Evolutionary conservation across 1,284 basidiomycete species (phyloP).

Genomic region (Apiotrichum porosum): DNA sequence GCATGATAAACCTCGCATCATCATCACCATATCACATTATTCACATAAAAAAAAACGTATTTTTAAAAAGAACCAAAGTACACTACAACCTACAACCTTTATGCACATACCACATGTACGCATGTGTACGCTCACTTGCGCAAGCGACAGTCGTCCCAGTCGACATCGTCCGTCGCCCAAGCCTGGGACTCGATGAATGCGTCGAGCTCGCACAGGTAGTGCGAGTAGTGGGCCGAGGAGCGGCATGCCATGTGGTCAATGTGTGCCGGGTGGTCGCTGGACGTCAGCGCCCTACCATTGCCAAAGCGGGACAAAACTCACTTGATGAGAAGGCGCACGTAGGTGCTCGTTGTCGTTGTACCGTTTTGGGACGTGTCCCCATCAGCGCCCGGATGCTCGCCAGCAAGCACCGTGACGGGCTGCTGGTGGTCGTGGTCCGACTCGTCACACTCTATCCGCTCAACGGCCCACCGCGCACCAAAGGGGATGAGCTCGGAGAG

Average conservation of each 20-base stretch:
- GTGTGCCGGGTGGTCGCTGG: constrained; percentile 26
- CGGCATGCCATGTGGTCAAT: constrained; percentile 52
- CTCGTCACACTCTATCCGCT: constrained; percentile 34
- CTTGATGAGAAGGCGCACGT: constrained; percentile 42
- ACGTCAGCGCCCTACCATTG: too few species aligned
- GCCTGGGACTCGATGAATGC: constrained; percentile 66
- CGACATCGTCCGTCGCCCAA: constrained; percentile 61
- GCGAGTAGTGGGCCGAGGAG: constrained; percentile 55
- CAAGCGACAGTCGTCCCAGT: constrained; percentile 30
- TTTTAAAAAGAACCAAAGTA: too few species aligned
- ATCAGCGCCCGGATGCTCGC: too few species aligned
- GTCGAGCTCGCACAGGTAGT: constrained; percentile 61
- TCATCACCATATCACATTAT: too few species aligned
- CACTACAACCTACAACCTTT: too few species aligned
- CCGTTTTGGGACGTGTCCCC: too few species aligned
- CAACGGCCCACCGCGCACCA: constrained; percentile 37
- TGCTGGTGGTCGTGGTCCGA: constrained; percentile 11
- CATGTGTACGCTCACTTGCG: not conserved
- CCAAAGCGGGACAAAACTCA: constrained; percentile 26
- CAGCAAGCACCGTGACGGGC: too few species aligned
- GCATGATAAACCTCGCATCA: too few species aligned
- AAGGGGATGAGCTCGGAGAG: constrained; percentile 39
- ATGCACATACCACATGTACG: too few species aligned
- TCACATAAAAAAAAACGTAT: too few species aligned
- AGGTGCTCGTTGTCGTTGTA: too few species aligned